Conservation (phyloP, 352 stramenopile genomes). For the Globisporangium splendens region DNA sequence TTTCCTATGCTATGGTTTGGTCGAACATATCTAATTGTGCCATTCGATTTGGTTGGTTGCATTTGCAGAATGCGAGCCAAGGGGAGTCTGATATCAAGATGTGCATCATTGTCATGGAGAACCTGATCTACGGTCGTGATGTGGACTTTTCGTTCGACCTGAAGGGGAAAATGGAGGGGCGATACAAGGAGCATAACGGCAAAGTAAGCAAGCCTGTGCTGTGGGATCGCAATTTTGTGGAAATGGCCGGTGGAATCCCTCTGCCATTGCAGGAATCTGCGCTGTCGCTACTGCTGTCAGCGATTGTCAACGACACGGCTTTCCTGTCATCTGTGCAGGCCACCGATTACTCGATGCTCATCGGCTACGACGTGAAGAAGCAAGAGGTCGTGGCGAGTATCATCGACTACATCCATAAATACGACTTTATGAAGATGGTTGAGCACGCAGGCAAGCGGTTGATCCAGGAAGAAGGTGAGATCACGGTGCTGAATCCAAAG, state of each 20-base stretch:
- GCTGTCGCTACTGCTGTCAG: slow-evolving; percentile 72
- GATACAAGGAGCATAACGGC: slow-evolving; percentile 46
- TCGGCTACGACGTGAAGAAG: slow-evolving; percentile 84
- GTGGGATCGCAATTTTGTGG: slow-evolving; percentile 87
- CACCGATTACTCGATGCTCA: slow-evolving; percentile 87
- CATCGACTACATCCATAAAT: slow-evolving; percentile 91
- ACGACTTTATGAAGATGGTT: slow-evolving; percentile 90
- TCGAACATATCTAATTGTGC: not conserved
- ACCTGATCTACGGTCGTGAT: slow-evolving; percentile 82
- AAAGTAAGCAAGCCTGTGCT: slow-evolving; percentile 41
- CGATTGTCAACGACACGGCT: slow-evolving; percentile 82
- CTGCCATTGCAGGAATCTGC: slow-evolving; percentile 81
- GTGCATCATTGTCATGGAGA: slow-evolving; percentile 88
- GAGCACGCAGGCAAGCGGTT: slow-evolving; percentile 85
- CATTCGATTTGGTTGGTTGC: not conserved
- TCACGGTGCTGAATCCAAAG: slow-evolving; percentile 84
- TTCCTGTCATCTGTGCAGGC: slow-evolving; percentile 84
- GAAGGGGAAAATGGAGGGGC: slow-evolving; percentile 87
- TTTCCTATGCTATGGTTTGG: not conserved
- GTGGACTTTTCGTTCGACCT: slow-evolving; percentile 87
- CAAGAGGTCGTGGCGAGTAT: slow-evolving; percentile 86
- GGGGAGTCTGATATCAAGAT: slow-evolving; percentile 72
- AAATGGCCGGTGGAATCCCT: slow-evolving; percentile 78
- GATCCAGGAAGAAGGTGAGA: slow-evolving; percentile 87
- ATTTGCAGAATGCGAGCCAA: slow-evolving; percentile 20